A percentile compares a stretch with the other conserved stretches of the same genome.
These are phyloP conservation scores for Candida pseudoglaebosa DNA, from an alignment of 805 yeast species.

Conservation along the genomic window DNA sequence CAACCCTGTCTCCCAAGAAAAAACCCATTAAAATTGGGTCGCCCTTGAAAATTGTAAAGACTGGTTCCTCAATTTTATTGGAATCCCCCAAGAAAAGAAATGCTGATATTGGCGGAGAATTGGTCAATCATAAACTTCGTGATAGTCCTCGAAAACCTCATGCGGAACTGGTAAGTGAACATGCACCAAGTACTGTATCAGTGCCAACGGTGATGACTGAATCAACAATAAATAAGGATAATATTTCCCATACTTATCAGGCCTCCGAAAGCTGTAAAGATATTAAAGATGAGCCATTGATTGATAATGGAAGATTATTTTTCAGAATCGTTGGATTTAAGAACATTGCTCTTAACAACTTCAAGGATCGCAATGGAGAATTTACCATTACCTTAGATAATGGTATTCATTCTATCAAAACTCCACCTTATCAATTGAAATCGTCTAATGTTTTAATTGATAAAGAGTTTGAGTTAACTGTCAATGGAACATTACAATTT, in stretches of 20 bases:
- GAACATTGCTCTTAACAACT: constrained; percentile 45
- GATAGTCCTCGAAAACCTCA: constrained; percentile 8
- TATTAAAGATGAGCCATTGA: constrained; percentile 3
- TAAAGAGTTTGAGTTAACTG: constrained; percentile 78
- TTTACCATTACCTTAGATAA: constrained; percentile 65
- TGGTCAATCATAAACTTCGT: constrained; percentile 23
- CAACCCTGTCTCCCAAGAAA: constrained; percentile 8
- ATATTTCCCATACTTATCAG: neutral
- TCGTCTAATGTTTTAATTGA: constrained; percentile 38
- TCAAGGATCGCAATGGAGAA: constrained; percentile 38
- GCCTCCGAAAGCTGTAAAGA: constrained; percentile 5
- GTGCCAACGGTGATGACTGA: constrained; percentile 24
- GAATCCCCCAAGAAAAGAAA: constrained; percentile 5
- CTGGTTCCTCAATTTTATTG: constrained; percentile 21
- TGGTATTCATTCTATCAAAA: constrained; percentile 74
- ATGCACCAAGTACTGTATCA: constrained; percentile 26
- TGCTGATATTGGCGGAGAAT: constrained; percentile 15
- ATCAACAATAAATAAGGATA: constrained; percentile 4
- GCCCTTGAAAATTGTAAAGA: constrained; percentile 32
- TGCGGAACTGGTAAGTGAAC: constrained; percentile 3
- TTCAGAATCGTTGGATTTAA: constrained; percentile 45
- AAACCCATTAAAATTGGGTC: constrained; percentile 38
- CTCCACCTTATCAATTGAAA: constrained; percentile 46
- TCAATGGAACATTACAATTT: constrained; percentile 57
- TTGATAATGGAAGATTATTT: constrained; percentile 54